Percentiles rank a stretch among this genome's conserved stretches.
Conservation (phyloP, 805 yeast genomes). For the Teunomyces aglyptinius region DNA sequence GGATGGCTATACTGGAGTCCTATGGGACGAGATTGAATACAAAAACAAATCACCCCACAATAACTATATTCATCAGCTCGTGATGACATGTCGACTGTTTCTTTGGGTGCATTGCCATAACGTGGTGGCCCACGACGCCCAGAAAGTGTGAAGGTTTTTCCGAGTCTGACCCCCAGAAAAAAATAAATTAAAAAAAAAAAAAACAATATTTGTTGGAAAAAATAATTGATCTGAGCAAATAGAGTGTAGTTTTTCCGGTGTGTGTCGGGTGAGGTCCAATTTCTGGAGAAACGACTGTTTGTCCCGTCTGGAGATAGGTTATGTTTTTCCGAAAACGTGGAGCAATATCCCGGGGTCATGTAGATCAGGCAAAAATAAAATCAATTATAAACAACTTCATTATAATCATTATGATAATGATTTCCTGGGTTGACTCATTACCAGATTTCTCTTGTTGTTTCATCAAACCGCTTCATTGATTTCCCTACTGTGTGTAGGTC, state of each 20-base stretch:
- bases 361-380: background rate
- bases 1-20: background rate
- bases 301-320: background rate
- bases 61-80: background rate
- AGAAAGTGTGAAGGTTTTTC: background rate
- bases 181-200: background rate
- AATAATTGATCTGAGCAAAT: background rate
- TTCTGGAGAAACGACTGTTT: constrained; percentile 1
- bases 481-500: constrained; percentile 53
- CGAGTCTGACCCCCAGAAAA: background rate
- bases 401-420: too few species aligned
- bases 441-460: constrained; percentile 45
- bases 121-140: background rate
- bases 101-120: background rate
- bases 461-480: constrained; percentile 48
- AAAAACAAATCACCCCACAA: background rate
- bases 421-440: constrained; percentile 6
- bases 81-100: background rate
- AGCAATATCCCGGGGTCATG: background rate
- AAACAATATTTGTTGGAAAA: background rate
- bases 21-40: background rate
- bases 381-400: background rate
- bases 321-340: background rate
- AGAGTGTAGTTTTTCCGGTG: background rate
- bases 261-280: constrained; percentile 1